Conservation (phyloP, 805 yeast species). For the Barnettozyma sp. region DNA sequence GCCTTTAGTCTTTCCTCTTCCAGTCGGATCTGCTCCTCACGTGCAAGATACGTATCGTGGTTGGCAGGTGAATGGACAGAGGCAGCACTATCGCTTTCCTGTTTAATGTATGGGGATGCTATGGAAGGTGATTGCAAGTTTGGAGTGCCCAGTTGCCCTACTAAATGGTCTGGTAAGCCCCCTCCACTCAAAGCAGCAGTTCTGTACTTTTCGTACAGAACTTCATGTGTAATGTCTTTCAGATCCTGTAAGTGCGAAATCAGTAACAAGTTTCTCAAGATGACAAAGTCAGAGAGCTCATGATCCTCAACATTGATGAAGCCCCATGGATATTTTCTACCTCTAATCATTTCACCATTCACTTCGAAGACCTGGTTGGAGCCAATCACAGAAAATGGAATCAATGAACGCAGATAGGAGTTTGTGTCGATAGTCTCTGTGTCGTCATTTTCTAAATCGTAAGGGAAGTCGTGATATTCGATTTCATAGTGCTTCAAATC, state of each 20-base stretch:
- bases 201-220: slow-evolving; percentile 82
- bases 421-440: slow-evolving; percentile 62
- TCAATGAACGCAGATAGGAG: slow-evolving; percentile 52
- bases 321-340: slow-evolving; percentile 54
- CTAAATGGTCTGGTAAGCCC: slow-evolving; percentile 30
- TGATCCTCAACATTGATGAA: slow-evolving; percentile 62
- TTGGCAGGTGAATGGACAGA: slow-evolving; percentile 18
- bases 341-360: slow-evolving; percentile 36
- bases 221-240: slow-evolving; percentile 83
- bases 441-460: slow-evolving; percentile 45
- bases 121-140: slow-evolving; percentile 4
- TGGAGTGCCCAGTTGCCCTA: slow-evolving; percentile 15
- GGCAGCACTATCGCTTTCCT: slow-evolving; percentile 15
- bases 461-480: slow-evolving; percentile 71
- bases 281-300: slow-evolving; percentile 70
- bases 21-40: slow-evolving; percentile 83
- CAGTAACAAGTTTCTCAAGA: slow-evolving; percentile 70
- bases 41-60: slow-evolving; percentile 44
- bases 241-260: slow-evolving; percentile 83
- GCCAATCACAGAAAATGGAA: slow-evolving; percentile 66
- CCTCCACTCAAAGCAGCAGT: slow-evolving; percentile 76
- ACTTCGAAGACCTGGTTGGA: slow-evolving; percentile 55
- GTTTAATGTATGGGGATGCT: slow-evolving; percentile 23
- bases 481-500: slow-evolving; percentile 66
- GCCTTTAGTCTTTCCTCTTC: slow-evolving; percentile 86